phyloP scores from a whole-genome alignment of 2,329 filamentous ascomycete genomes.

The Diplodia scrobiculata region DNA sequence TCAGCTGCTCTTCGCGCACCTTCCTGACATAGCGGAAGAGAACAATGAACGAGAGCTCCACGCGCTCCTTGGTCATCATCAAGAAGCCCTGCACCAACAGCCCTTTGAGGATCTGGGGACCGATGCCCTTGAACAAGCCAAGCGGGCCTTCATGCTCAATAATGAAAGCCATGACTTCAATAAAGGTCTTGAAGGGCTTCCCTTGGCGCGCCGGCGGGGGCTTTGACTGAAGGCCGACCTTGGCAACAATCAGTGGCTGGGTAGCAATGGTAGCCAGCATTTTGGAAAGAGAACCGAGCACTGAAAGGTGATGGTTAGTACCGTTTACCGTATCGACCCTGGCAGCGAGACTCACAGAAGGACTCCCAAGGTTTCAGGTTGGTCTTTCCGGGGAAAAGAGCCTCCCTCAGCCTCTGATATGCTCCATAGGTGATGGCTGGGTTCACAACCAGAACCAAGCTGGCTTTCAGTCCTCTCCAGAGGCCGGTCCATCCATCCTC shows the following conservation, averaged over 20 bases:
- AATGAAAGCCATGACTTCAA: constrained; percentile 94
- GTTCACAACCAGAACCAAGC: constrained; percentile 91
- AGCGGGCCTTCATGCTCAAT: constrained; percentile 79
- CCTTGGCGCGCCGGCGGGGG: constrained; percentile 81
- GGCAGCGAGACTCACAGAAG: constrained; percentile 68
- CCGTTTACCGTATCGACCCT: not conserved
- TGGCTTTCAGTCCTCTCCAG: constrained; percentile 95
- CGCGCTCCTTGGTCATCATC: constrained; percentile 98
- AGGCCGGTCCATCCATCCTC: constrained; percentile 87
- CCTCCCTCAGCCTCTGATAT: constrained; percentile 81
- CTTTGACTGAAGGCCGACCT: constrained; percentile 92
- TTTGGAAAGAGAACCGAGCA: constrained; percentile 91
- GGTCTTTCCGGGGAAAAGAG: constrained; percentile 74
- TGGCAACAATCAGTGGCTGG: constrained; percentile 94
- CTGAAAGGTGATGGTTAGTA: constrained; percentile 50
- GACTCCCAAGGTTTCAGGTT: constrained; percentile 82
- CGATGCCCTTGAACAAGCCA: constrained; percentile 96
- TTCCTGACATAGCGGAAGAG: constrained; percentile 79
- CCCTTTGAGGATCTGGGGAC: constrained; percentile 89
- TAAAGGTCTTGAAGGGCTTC: constrained; percentile 89
- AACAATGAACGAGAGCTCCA: constrained; percentile 85
- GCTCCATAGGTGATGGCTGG: constrained; percentile 97
- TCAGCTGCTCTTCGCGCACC: constrained; percentile 68
- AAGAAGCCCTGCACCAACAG: constrained; percentile 90
- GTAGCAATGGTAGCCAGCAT: constrained; percentile 86